Evolutionary conservation across 345 rosid genomes (phyloP).

Genomic region (Populus alba): DNA sequence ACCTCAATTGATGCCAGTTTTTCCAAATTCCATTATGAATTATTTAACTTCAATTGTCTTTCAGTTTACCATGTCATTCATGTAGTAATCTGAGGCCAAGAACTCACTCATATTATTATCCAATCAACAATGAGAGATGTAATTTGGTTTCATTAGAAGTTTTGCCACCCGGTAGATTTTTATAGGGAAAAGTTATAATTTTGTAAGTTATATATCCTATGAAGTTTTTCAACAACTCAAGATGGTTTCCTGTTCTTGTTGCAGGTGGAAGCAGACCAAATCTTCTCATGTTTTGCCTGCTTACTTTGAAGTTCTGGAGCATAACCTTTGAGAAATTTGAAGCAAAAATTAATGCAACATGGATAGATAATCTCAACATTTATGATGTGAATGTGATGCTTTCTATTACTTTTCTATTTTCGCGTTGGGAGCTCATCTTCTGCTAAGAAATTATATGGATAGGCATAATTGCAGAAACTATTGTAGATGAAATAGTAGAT

Average conservation of each 20-base stretch:
- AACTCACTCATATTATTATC: neutral
- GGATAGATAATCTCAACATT: neutral
- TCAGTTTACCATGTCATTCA: neutral
- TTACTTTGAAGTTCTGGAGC: neutral
- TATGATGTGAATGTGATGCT: neutral
- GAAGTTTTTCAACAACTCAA: neutral
- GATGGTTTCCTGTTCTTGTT: neutral
- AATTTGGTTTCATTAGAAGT: neutral
- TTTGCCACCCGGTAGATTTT: neutral
- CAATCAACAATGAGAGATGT: neutral
- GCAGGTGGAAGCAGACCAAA: slow-evolving; percentile 19
- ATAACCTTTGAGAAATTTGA: neutral
- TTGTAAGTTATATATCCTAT: neutral
- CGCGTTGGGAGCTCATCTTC: neutral
- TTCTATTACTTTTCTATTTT: no score
- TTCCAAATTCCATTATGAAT: neutral
- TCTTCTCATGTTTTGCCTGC: neutral
- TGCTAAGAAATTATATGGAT: neutral
- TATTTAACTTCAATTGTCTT: neutral
- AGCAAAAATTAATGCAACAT: neutral
- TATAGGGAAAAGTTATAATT: neutral
- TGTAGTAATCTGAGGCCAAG: neutral
- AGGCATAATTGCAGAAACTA: neutral
- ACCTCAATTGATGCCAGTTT: neutral
- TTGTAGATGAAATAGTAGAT: neutral